Conservation (phyloP, 805 yeast genomes). For the Kregervanrija pseudodelftensis region DNA sequence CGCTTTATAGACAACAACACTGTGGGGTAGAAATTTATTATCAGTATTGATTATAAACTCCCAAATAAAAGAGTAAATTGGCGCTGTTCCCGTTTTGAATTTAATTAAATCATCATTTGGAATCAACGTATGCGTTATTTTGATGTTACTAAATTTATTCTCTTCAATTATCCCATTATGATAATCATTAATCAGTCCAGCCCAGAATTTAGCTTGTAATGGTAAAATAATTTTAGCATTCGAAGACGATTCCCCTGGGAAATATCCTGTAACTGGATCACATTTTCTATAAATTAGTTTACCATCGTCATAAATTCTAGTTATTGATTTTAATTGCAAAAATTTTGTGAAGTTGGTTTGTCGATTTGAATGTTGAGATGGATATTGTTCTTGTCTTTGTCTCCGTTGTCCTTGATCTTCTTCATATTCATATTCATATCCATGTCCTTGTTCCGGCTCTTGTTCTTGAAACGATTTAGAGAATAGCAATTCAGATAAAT, state of each 20-base stretch:
- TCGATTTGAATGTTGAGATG: too few relatives aligned
- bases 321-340: conserved; percentile 22
- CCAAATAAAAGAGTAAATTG: conserved; percentile 27
- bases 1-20: conserved; percentile 15
- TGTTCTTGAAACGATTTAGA: conserved; percentile 1
- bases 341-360: conserved; percentile 18
- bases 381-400: too few relatives aligned
- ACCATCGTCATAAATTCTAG: conserved; percentile 19
- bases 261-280: conserved; percentile 26
- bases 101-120: conserved; percentile 22
- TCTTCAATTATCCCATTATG: conserved; percentile 24
- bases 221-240: conserved; percentile 23
- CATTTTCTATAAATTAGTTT: conserved; percentile 16
- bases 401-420: conserved; percentile 2
- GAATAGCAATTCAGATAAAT: conserved; percentile 13
- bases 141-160: conserved; percentile 16
- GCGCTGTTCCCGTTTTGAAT: conserved; percentile 11
- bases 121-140: conserved; percentile 24
- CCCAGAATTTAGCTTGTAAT: conserved; percentile 27
- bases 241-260: conserved; percentile 14
- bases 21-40: conserved; percentile 18
- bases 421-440: neutral
- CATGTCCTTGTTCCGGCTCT: neutral
- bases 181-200: conserved; percentile 24
- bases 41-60: conserved; percentile 20